Evolutionary conservation across 1,139 yeast species (phyloP).

Genomic region (Zygoascus hellenicus): DNA sequence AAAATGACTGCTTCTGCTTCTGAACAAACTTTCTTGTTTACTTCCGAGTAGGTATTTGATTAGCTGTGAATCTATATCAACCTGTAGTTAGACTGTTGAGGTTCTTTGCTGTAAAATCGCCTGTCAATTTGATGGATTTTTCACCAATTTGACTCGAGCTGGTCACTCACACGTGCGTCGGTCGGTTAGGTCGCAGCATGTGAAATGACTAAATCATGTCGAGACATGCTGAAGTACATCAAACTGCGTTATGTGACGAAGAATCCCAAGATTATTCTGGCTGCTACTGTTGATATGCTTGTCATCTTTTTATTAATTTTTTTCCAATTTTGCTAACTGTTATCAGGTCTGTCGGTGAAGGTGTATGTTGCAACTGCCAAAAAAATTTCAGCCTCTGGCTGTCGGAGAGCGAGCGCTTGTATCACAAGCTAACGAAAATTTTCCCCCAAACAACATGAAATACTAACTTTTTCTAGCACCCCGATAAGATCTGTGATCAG

Average conservation of each 20-base stretch:
- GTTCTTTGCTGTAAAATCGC: background rate
- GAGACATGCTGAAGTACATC: no score
- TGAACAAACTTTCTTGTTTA: constrained; percentile 60
- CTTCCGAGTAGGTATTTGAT: constrained; percentile 61
- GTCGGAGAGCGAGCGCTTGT: background rate
- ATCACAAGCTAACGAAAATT: background rate
- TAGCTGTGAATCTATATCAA: background rate
- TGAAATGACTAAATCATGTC: no score
- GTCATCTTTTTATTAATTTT: background rate
- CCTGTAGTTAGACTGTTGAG: background rate
- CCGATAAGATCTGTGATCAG: constrained; percentile 99
- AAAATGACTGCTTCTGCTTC: constrained; percentile 29
- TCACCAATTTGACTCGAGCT: no score
- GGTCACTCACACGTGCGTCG: no score
- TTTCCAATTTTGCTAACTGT: constrained; percentile 8
- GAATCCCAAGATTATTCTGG: no score
- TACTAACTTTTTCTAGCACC: constrained; percentile 46
- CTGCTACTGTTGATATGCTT: background rate
- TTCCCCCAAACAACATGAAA: background rate
- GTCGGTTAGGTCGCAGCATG: no score
- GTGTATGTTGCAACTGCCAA: constrained; percentile 12
- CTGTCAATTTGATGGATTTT: background rate
- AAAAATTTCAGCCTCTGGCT: background rate
- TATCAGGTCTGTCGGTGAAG: constrained; percentile 17
- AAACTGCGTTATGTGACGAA: no score